A percentile compares a stretch with the other conserved stretches of the same genome.
phyloP scores from a whole-genome alignment of 257 asterid genomes.

The Nicotiana otophora region DNA sequence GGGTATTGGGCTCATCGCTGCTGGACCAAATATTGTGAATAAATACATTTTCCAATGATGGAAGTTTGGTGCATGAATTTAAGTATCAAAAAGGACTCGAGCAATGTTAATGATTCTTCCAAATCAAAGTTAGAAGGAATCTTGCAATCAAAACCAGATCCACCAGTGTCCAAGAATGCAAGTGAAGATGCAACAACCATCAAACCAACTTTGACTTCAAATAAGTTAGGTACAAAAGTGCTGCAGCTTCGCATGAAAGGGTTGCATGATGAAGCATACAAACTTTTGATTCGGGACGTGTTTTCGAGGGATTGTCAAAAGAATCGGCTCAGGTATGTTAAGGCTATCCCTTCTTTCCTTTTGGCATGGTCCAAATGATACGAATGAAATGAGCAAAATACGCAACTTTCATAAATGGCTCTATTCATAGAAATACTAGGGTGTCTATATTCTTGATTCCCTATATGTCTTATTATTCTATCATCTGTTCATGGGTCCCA shows the following conservation, averaged over 20 bases:
- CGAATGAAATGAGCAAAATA: no score
- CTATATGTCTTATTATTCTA: no score
- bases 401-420: no score
- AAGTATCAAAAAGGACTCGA: slow-evolving; percentile 24
- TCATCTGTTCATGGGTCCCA: no score
- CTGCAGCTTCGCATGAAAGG: slow-evolving; percentile 89
- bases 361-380: no score
- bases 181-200: slow-evolving; percentile 30
- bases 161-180: slow-evolving; percentile 18
- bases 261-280: slow-evolving; percentile 77
- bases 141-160: slow-evolving; percentile 20
- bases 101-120: slow-evolving; percentile 27
- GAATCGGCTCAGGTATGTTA: no score
- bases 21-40: slow-evolving; percentile 60
- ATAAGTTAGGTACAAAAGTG: slow-evolving; percentile 86
- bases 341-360: no score
- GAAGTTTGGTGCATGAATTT: slow-evolving; percentile 55
- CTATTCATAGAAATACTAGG: no score
- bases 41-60: slow-evolving; percentile 53
- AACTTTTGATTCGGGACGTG: slow-evolving; percentile 27
- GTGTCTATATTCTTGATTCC: no score
- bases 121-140: slow-evolving; percentile 16
- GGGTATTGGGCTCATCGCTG: slow-evolving; percentile 54
- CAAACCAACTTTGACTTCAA: slow-evolving; percentile 54
- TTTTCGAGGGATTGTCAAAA: no score